These are phyloP conservation scores for Porcisia hertigi DNA, from an alignment of 208 protist species.

Conservation along the genomic window DNA sequence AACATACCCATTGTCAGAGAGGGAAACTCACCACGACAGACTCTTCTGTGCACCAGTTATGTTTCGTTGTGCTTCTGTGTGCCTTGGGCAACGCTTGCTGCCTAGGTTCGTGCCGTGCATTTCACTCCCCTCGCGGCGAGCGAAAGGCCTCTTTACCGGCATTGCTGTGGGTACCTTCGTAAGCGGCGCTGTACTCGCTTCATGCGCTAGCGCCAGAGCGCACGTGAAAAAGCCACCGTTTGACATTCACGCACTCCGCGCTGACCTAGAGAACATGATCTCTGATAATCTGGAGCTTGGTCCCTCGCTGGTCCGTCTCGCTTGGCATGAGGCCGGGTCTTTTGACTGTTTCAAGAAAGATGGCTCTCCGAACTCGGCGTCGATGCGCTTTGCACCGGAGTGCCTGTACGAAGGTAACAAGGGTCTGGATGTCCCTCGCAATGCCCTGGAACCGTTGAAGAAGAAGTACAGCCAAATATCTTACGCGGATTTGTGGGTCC, in stretches of 20 bases:
- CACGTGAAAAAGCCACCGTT: conserved; percentile 49
- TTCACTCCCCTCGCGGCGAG: conserved; percentile 14
- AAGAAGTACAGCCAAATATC: conserved; percentile 88
- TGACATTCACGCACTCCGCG: conserved; percentile 44
- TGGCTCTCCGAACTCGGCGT: conserved; percentile 67
- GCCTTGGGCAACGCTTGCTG: conserved; percentile 41
- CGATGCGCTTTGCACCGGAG: conserved; percentile 85
- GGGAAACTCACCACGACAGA: background rate
- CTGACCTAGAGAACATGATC: conserved; percentile 62
- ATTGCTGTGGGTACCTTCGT: conserved; percentile 36
- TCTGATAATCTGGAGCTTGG: conserved; percentile 49
- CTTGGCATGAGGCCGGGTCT: conserved; percentile 79
- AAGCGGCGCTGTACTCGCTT: conserved; percentile 45
- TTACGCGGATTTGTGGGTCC: conserved; percentile 93
- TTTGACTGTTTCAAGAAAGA: conserved; percentile 67
- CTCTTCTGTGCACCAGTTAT: conserved; percentile 10
- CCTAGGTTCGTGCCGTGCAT: conserved; percentile 12
- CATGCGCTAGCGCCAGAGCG: conserved; percentile 22
- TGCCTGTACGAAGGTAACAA: conserved; percentile 81
- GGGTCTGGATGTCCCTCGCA: conserved; percentile 80
- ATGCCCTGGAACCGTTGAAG: conserved; percentile 89
- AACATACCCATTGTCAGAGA: background rate
- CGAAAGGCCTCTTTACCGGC: conserved; percentile 26
- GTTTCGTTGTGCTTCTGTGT: conserved; percentile 36
- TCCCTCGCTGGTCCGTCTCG: conserved; percentile 72